These are phyloP conservation scores for Paraconiothyrium brasiliense DNA, from an alignment of 2,329 filamentous ascomycete species.

Conservation along the genomic window DNA sequence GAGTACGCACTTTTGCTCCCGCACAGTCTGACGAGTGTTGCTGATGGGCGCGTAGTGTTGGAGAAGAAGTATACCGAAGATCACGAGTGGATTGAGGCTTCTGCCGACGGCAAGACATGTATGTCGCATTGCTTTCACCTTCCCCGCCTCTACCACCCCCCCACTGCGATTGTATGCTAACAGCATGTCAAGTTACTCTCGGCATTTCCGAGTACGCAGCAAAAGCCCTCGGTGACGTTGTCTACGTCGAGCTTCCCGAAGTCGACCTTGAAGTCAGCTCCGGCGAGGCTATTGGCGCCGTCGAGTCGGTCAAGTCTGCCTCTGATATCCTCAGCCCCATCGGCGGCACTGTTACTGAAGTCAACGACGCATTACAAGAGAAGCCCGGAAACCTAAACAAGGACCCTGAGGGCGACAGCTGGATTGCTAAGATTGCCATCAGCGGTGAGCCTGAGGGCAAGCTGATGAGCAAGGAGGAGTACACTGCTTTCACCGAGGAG, in stretches of 20 bases:
- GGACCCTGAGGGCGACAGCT: constrained; percentile 87
- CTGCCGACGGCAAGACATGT: constrained; percentile 82
- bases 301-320: constrained; percentile 98
- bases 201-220: constrained; percentile 94
- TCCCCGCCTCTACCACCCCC: constrained; percentile 1
- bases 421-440: constrained; percentile 90
- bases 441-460: constrained; percentile 66
- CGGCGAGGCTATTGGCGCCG: constrained; percentile 89
- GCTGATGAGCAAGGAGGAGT: constrained; percentile 80
- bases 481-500: constrained; percentile 76
- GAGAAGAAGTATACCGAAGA: constrained; percentile 93
- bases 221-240: constrained; percentile 91
- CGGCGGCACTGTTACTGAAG: constrained; percentile 75
- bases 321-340: constrained; percentile 95
- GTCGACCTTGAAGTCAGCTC: constrained; percentile 72
- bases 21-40: constrained; percentile 5
- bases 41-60: constrained; percentile 58
- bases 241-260: constrained; percentile 93
- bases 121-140: constrained; percentile 33
- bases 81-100: constrained; percentile 97
- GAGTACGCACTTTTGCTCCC: constrained; percentile 31
- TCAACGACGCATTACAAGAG: constrained; percentile 81
- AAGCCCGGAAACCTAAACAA: constrained; percentile 89
- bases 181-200: constrained; percentile 62
- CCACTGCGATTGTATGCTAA: constrained; percentile 20